Base-by-base conservation (phyloP, 768 basidiomycete genomes). In the Daedaleopsis sinensis region DNA sequence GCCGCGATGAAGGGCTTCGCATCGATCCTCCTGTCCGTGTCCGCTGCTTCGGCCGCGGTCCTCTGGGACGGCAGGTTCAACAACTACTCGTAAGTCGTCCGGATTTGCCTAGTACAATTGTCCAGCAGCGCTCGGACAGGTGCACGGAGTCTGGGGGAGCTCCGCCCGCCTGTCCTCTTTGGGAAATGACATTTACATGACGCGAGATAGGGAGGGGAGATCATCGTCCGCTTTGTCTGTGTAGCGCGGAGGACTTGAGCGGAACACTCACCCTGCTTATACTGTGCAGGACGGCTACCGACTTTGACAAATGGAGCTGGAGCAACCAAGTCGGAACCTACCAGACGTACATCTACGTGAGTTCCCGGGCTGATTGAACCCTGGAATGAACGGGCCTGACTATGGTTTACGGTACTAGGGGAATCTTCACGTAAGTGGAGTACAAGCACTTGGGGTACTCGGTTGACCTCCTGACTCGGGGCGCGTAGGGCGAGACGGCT, bases 291-390 rank as follows among this genome's bases (percentile, higher is more conserved):
- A 61, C 67, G 5, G 63, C 67, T 6, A 59, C 67, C 2, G 65
- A 68, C 57, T 67, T 68, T 23, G 61, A 68, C 57, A 55, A 57
- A 62, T 72, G 73, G 73, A 69, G 69, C 62, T 74, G 71, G 70
- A 67, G 68, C 53, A 72, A 70, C 62, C 67, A 75, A 54, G 69
- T 72, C 21, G 70, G 72, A 15, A 37, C 64, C 11, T 71, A 67
- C 58, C 72, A 72, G 65, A 72, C 71, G 55, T 74, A 74, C 63
- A 74, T 74, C 57, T 71, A 75, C 61, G 73, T 72, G 21, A 64
- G 67, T 37, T 32, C 37, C 10, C 61, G 11, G 2, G 39, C 11
- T 18, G 3, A 42, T 42, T 10, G 13, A 13, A 18, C 18, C 10
- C 5, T 42, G 39, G 11, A 66, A 46, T 68, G 50, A 62, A 57